These are phyloP conservation scores for Leccinum griseonigrum DNA, from an alignment of 1,284 basidiomycete genomes.

Conservation along the genomic window DNA sequence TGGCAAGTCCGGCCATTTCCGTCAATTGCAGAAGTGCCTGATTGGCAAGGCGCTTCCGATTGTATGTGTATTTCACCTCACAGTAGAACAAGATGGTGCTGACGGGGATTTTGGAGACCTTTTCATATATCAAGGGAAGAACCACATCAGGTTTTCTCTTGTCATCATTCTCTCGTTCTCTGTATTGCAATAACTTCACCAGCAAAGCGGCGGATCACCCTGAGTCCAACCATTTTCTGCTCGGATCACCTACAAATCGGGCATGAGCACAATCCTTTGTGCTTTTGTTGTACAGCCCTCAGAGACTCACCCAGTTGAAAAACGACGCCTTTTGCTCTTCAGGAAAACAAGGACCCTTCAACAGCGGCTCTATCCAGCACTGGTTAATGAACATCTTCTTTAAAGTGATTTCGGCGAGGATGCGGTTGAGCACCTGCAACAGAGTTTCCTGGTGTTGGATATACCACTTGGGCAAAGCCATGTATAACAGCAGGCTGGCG, in stretches of 20 bases:
- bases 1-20: not conserved
- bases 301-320: no score
- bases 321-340: no score
- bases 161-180: not conserved
- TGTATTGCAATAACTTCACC: not conserved
- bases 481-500: not conserved
- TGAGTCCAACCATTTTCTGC: no score
- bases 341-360: no score
- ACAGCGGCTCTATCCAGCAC: no score
- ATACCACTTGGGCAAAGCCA: not conserved
- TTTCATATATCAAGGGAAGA: not conserved
- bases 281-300: not conserved
- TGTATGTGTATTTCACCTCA: not conserved
- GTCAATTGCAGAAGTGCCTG: not conserved
- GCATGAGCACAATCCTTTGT: not conserved
- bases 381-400: no score
- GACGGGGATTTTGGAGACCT: not conserved
- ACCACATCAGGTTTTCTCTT: not conserved
- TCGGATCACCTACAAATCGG: no score
- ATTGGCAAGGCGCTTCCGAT: not conserved
- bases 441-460: no score
- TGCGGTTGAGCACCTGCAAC: no score
- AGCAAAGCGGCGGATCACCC: not conserved
- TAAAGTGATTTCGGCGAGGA: no score
- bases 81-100: not conserved